These are phyloP conservation scores for Diaporthe sp. DNA, from an alignment of 2,329 filamentous ascomycete genomes.

Conservation along the genomic window DNA sequence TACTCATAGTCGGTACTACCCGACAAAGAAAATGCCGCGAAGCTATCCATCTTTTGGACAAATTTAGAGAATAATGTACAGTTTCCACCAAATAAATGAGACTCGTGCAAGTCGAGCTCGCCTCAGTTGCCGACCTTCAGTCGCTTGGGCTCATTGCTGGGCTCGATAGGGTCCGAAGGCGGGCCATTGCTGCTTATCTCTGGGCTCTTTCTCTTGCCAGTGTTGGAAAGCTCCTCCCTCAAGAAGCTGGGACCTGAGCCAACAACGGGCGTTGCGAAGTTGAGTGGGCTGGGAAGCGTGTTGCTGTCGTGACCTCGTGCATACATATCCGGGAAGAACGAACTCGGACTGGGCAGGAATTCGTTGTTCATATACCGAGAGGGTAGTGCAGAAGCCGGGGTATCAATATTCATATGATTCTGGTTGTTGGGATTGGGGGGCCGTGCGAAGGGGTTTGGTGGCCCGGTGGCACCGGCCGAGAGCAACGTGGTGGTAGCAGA, in stretches of 20 bases:
- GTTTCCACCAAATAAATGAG: conserved; percentile 29
- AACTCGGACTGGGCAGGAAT: conserved; percentile 89
- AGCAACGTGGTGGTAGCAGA: conserved; percentile 82
- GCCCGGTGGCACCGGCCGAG: conserved; percentile 91
- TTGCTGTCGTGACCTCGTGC: conserved; percentile 80
- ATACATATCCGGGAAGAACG: conserved; percentile 93
- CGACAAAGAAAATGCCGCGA: conserved; percentile 32
- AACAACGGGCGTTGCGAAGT: conserved; percentile 86
- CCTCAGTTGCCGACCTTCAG: conserved; percentile 62
- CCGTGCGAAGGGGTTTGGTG: conserved; percentile 94
- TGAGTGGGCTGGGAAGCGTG: conserved; percentile 91
- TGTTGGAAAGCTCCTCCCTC: conserved; percentile 61
- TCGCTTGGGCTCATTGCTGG: conserved; percentile 63
- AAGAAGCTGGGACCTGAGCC: conserved; percentile 73
- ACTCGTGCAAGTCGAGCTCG: background rate
- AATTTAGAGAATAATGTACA: conserved; percentile 34
- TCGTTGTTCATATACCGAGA: conserved; percentile 91
- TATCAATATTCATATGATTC: conserved; percentile 69
- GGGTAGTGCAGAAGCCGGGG: conserved; percentile 93
- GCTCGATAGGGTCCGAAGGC: conserved; percentile 56
- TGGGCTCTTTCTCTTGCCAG: conserved; percentile 69
- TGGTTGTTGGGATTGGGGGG: conserved; percentile 72
- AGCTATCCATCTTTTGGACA: conserved; percentile 36
- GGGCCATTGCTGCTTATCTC: conserved; percentile 59
- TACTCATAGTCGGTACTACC: conserved; percentile 6